phyloP scores from a whole-genome alignment of 2,329 filamentous ascomycete genomes.

The Parascedosporium putredinis region DNA sequence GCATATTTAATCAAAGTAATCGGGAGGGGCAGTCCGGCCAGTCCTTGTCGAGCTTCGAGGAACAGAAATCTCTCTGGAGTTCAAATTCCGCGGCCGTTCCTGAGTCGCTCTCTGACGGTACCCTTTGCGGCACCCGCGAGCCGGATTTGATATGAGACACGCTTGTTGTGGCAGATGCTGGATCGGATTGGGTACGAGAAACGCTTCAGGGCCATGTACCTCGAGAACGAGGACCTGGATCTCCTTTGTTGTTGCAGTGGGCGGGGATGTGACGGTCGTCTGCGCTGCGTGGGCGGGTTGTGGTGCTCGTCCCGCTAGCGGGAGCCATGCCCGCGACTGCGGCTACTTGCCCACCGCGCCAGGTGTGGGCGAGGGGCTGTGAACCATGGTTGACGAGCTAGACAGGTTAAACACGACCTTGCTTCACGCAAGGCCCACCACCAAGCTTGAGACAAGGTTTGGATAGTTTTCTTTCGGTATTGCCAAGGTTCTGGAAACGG shows the following conservation, averaged over 20 bases:
- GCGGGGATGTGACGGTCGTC: too few relatives aligned
- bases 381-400: not conserved
- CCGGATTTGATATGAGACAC: not conserved
- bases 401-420: too few relatives aligned
- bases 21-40: too few relatives aligned
- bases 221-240: too few relatives aligned
- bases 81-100: too few relatives aligned
- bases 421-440: not conserved
- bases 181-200: too few relatives aligned
- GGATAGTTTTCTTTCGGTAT: not conserved
- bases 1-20: too few relatives aligned
- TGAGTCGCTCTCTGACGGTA: not conserved
- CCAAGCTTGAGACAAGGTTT: not conserved
- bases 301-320: conserved; percentile 1
- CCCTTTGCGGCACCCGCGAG: not conserved
- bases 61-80: too few relatives aligned
- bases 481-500: not conserved
- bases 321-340: not conserved
- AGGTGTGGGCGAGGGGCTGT: not conserved
- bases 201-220: too few relatives aligned
- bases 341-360: not conserved
- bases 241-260: not conserved
- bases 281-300: not conserved
- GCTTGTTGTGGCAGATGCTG: not conserved
- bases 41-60: too few relatives aligned